Evolutionary conservation across 495 filamentous ascomycete genomes (phyloP), one percentile per base, ranked within the genome.

Genomic region (Ramalina intermedia): DNA sequence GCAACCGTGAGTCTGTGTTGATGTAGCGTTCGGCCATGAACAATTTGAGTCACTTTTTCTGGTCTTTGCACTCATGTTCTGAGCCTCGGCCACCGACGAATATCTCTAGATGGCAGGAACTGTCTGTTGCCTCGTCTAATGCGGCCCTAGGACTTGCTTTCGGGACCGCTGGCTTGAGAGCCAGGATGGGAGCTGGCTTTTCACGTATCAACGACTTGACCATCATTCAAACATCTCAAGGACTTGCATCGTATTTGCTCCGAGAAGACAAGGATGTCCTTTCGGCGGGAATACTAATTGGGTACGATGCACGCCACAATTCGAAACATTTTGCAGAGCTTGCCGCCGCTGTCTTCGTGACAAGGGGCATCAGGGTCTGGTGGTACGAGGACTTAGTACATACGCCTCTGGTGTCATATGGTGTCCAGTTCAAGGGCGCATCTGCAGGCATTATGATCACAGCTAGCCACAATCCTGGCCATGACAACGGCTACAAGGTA

Each of bases 401-500:
- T 29, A 86, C 82, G 14, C 82, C 82, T 16, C 60, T 82, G 49
- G 78, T 86, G n/a, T 75, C 82, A 3, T 86, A 82, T 58, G 76
- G 71, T 2, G 74, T 85, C 38, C 67, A 4, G 74, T 85, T 39
- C 67, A 61, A 2, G 58, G 74, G 43, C 35, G 76, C 81, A 46
- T 73, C 70, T 7, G 81, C 78, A 27, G 82, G 82, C 38, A 65
- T 86, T 20, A 85, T 86, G 82, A 69, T 85, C 42, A 85, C 82
- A 40, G 82, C 82, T 21, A 79, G 75, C 51, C 79, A 83, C 61
- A 86, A 86, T 54, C 82, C 81, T 43, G 72, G 76, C 17, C 63
- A 74, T 51, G 81, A 86, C 58, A 85, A 86, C 57, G 76, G 70
- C 37, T 85, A 84, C 63, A 85, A 85, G 65, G 81, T 85, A 60